Base-by-base conservation (phyloP, 352 stramenopile species). In the Aphanomyces euteiches region DNA sequence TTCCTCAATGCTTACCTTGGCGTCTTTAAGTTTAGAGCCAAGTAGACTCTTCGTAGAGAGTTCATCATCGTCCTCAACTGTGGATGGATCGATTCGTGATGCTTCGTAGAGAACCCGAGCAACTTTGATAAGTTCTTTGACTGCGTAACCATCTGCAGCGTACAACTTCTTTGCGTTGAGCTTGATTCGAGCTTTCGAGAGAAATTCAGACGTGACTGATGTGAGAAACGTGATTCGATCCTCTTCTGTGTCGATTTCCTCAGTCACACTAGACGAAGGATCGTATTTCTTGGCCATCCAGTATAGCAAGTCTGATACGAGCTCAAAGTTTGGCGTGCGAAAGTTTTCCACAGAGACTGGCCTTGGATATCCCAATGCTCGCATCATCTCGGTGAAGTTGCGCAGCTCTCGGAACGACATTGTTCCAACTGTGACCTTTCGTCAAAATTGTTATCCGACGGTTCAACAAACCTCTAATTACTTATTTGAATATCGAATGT, bases 121-220 rank as follows among this genome's bases (percentile, higher is more conserved):
- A n/a, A 99, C 69, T 66, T 98, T 98, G 60, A 98, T 79, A 17
- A 99, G 77, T 75, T 98, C 96, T 65, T 96, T 97, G 17, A 97
- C 92, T 10, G 90, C 90, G 59, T 90, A 90, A 5, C 90, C 93
- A 74, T 99, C 94, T n/a, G 95, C 93, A 5, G 91, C 83, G 77
- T 99, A 98, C n/a, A 99, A 75, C 40, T 94, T 93, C 81, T 97
- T 98, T 3, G 92, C 83, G 74, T 98, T 98, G 19, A 99, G 80
- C 40, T 89, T 89, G 58, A 99, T 93, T 40, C 93, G 84, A 43
- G 93, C 90, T 74, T 97, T 98, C 39, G 75, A 78, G n/a, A 89
- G 76, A 54, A 98, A 80, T 69, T 93, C 85, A 34, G 80, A 79
- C 36, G 83, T 79, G 13, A 92, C 80, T 40, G 87, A 85, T 10